Percentiles rank a stretch among this genome's conserved stretches.
Evolutionary conservation across 2,329 filamentous ascomycete species (phyloP).

Genomic region (Talaromyces atroroseus): DNA sequence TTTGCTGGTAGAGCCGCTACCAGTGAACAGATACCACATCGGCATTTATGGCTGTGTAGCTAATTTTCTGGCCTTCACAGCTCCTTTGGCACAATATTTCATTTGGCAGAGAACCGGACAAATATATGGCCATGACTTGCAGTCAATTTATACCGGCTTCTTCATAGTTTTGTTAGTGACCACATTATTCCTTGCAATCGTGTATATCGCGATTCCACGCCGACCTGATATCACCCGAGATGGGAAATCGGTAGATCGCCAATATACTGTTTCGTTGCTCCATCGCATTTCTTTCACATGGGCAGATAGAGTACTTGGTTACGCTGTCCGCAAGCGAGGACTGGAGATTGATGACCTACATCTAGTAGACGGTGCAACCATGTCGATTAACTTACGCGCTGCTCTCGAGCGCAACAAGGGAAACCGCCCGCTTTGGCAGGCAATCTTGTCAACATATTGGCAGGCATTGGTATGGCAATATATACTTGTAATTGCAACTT

Average conservation of each 20-base stretch:
- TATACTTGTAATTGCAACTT: constrained; percentile 48
- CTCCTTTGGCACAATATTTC: constrained; percentile 21
- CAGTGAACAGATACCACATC: constrained; percentile 27
- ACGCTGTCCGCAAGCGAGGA: constrained; percentile 53
- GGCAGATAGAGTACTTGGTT: constrained; percentile 49
- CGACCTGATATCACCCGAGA: constrained; percentile 60
- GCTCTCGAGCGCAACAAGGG: constrained; percentile 33
- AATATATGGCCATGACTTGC: neutral
- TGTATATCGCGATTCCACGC: constrained; percentile 55
- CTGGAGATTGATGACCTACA: constrained; percentile 60
- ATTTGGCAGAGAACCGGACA: constrained; percentile 21
- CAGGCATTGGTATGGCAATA: constrained; percentile 53
- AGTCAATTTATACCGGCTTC: constrained; percentile 37
- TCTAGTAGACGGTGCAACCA: constrained; percentile 50
- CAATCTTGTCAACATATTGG: constrained; percentile 55
- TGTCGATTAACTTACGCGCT: constrained; percentile 51
- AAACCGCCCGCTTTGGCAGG: constrained; percentile 50
- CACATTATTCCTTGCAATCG: constrained; percentile 23
- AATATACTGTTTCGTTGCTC: constrained; percentile 56
- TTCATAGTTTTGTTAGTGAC: constrained; percentile 46
- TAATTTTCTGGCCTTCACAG: constrained; percentile 22
- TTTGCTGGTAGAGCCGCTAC: constrained; percentile 31
- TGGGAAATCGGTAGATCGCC: constrained; percentile 55
- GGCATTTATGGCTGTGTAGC: constrained; percentile 27
- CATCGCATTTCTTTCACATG: constrained; percentile 62